phyloP scores from a whole-genome alignment of 179 eudicot genomes.

The Silene noctiflora region DNA sequence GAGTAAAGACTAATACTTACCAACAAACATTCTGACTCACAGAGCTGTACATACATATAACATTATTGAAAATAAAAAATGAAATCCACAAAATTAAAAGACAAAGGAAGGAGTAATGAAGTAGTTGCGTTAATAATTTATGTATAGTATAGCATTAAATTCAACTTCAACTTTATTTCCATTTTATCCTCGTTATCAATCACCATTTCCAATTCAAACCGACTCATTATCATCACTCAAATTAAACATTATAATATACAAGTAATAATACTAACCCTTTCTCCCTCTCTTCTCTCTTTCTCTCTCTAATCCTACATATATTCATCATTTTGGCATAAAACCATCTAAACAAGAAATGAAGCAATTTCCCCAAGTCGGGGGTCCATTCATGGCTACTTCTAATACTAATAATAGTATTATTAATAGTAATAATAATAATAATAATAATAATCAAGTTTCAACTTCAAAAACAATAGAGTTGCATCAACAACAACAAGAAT shows the following conservation, averaged over 20 bases:
- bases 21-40: too few relatives aligned
- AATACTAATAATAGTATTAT: not conserved
- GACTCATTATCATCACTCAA: not conserved
- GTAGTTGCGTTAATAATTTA: too few relatives aligned
- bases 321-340: too few relatives aligned
- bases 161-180: conserved; percentile 20
- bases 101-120: too few relatives aligned
- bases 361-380: not conserved
- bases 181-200: conserved; percentile 18
- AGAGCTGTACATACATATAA: too few relatives aligned
- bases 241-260: not conserved
- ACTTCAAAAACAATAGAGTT: conserved; percentile 21
- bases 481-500: conserved; percentile 16
- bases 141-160: not conserved
- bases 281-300: not conserved
- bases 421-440: not conserved
- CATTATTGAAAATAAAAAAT: too few relatives aligned
- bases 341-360: conserved; percentile 10
- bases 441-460: not conserved
- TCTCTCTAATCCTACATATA: too few relatives aligned
- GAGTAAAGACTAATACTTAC: too few relatives aligned
- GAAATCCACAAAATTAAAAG: too few relatives aligned
- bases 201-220: conserved; percentile 23
- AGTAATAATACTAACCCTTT: not conserved
- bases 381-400: conserved; percentile 22